A percentile compares a stretch with the other conserved stretches of the same genome.
Conservation (phyloP, 139 green algal species). For the Nannochloris sp. region DNA sequence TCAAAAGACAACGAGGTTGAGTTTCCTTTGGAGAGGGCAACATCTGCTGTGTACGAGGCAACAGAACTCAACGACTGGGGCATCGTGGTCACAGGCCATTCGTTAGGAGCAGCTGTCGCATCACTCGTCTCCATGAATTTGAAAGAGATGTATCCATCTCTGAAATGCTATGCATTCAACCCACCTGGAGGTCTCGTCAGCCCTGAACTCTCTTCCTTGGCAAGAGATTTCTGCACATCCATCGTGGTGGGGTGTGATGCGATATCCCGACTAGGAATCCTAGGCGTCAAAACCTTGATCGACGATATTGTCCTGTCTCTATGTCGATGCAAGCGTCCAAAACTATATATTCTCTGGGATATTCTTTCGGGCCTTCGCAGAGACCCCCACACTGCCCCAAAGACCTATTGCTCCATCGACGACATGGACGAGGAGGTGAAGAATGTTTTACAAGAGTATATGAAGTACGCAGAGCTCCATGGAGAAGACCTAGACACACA, state of each 20-base stretch:
- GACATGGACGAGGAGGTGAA: neutral
- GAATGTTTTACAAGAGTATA: neutral
- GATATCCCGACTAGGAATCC: conserved; percentile 22
- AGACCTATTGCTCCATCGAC: neutral
- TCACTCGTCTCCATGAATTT: conserved; percentile 39
- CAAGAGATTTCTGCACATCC: conserved; percentile 30
- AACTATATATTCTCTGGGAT: conserved; percentile 29
- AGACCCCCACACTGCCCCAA: conserved; percentile 8
- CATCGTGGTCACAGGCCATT: conserved; percentile 41
- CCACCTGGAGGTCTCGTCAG: conserved; percentile 34
- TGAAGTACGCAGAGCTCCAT: neutral
- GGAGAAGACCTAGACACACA: neutral
- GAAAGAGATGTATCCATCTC: conserved; percentile 20
- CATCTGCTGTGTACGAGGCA: conserved; percentile 10
- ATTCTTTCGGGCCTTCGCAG: conserved; percentile 21
- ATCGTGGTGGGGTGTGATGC: conserved; percentile 40
- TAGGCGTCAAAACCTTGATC: conserved; percentile 35
- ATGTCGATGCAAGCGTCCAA: conserved; percentile 31
- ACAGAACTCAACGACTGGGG: conserved; percentile 22
- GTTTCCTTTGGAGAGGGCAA: neutral
- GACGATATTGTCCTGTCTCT: conserved; percentile 44
- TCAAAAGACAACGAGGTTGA: neutral
- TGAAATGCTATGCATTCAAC: conserved; percentile 38
- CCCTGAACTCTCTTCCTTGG: conserved; percentile 19
- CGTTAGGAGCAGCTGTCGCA: conserved; percentile 37